Evolutionary conservation across 257 asterid species (phyloP).

Genomic region (Nicotiana tabacum): DNA sequence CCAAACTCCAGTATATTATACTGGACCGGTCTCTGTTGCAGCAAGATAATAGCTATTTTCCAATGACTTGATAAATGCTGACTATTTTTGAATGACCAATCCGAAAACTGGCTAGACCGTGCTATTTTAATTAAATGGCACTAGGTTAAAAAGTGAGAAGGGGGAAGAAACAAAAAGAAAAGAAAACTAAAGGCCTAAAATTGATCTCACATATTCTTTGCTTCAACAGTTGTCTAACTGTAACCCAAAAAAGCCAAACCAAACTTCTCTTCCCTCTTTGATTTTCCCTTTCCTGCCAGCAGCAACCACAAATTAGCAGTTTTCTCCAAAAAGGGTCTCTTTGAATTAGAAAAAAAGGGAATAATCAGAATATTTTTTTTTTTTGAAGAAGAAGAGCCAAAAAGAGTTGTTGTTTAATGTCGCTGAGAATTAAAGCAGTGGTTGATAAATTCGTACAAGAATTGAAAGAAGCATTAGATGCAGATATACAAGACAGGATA

Average conservation of each 20-base stretch:
- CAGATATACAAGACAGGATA: constrained; percentile 89
- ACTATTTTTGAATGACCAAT: too few species aligned
- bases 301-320: background rate
- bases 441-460: constrained; percentile 95
- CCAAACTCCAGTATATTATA: too few species aligned
- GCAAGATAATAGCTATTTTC: too few species aligned
- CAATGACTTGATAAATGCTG: too few species aligned
- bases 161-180: background rate
- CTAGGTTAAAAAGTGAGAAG: too few species aligned
- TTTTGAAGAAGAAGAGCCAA: background rate
- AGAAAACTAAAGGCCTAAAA: background rate
- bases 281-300: background rate
- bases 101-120: too few species aligned
- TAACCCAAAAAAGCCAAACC: background rate
- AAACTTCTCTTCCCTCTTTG: background rate
- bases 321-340: background rate
- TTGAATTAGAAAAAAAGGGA: background rate
- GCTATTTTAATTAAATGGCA: too few species aligned
- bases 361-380: background rate
- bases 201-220: constrained; percentile 1
- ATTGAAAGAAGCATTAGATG: constrained; percentile 93
- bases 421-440: constrained; percentile 86
- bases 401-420: constrained; percentile 38
- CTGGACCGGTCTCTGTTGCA: too few species aligned
- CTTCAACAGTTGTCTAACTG: background rate